Conservation (phyloP, 2,329 filamentous ascomycete genomes). For the Uncinocarpus reesii region DNA sequence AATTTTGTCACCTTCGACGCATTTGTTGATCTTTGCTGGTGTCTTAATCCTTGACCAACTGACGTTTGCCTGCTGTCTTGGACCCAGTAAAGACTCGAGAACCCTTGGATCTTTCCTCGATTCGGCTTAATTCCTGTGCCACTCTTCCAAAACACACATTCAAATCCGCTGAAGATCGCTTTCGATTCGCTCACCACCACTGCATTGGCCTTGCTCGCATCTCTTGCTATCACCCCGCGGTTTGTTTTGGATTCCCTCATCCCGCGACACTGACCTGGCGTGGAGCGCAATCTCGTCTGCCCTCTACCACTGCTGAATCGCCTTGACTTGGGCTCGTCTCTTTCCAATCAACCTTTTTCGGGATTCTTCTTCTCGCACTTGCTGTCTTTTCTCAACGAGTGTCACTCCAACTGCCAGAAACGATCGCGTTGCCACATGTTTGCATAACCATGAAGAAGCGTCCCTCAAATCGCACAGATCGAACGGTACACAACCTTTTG, state of each 20-base stretch:
- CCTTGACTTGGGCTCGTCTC: not conserved
- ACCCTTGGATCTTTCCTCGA: not conserved
- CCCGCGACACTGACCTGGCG: not conserved
- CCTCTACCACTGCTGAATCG: too few relatives aligned
- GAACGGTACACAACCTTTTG: not conserved
- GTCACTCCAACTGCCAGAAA: not conserved
- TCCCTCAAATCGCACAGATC: not conserved
- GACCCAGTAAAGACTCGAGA: conserved; percentile 7
- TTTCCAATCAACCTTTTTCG: not conserved
- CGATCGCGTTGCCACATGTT: not conserved
- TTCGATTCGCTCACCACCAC: not conserved
- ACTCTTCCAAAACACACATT: not conserved
- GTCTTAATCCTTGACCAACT: conserved; percentile 2
- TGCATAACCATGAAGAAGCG: conserved; percentile 10
- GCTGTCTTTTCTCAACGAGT: not conserved
- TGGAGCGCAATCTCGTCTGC: not conserved
- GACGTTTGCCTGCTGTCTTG: not conserved
- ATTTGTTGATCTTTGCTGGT: not conserved
- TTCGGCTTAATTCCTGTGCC: not conserved
- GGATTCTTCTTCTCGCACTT: not conserved
- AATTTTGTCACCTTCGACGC: not conserved
- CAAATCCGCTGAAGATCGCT: not conserved
- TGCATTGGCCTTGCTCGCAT: not conserved
- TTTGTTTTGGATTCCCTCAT: not conserved
- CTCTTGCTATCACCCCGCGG: not conserved